Base-by-base conservation (phyloP, 2,329 filamentous ascomycete species). In the Botryotinia globosa region DNA sequence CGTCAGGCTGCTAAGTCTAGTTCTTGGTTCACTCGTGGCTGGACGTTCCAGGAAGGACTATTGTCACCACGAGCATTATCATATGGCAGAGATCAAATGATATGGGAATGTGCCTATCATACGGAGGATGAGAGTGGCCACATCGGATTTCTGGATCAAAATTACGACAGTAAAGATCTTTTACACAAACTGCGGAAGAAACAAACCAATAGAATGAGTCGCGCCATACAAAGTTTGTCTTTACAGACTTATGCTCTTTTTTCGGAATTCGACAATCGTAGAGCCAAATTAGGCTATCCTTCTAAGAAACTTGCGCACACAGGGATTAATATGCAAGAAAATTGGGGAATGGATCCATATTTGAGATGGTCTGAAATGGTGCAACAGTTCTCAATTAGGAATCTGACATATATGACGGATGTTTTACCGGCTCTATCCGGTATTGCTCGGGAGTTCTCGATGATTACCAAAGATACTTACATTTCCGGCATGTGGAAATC, bases 141-240 rank as follows among this genome's bases (percentile, higher is more conserved):
- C 25, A 66, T 64, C 42, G 64, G 58, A 9, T 12, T 74, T 32
- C 34, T 74, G 51, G 73, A 73, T 44, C 73, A 74, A n/a, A 59
- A 70, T 10, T 74, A 70, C 34, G 73, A 73, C 48, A 73, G 71
- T 54, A 74, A 74, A 56, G 73, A 74, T 64, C 59, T 74, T 12
- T 32, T 74, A 14, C 71, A 74, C 61, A 73, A 69, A 34, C 25
- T 54, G 42, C 64, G 71, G 20, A 74, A 74, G 48, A 73, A 54
- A 42, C 59, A 67, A 58, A 54, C 29, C 1, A 74, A 45, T 7
- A 69, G n/a, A 59, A 42, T 37, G 8, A 59, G 61, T 67, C 61
- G 61, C 32, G 45, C 44, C 16, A 39, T 56, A n/a, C 69, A 73
- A 42, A 56, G 16, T 34, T 58, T 73, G 37, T 51, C 37, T 34